Conservation (phyloP, 495 filamentous ascomycete genomes). For the Talaromyces nanjingensis region DNA sequence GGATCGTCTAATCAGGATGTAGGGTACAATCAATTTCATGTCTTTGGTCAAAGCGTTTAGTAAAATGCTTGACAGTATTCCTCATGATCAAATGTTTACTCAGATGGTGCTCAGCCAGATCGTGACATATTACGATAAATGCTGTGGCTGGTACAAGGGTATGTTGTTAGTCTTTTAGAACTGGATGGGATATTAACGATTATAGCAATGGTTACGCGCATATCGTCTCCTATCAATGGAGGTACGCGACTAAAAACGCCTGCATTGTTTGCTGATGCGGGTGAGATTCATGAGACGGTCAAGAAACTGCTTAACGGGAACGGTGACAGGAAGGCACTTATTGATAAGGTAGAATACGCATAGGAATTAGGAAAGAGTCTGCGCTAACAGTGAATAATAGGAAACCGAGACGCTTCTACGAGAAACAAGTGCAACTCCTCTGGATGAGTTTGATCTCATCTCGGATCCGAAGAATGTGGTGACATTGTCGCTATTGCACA, state of each 20-base stretch:
- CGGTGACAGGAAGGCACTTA: constrained; percentile 24
- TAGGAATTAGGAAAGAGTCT: background rate
- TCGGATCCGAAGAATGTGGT: constrained; percentile 79
- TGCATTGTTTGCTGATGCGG: constrained; percentile 60
- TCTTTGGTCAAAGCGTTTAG: constrained; percentile 82
- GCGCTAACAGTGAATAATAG: constrained; percentile 20
- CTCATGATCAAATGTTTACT: constrained; percentile 93
- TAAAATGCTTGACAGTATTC: constrained; percentile 88
- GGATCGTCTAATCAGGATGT: constrained; percentile 2
- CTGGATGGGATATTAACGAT: background rate
- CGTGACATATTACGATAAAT: constrained; percentile 83
- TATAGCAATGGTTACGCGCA: constrained; percentile 36
- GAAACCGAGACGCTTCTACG: constrained; percentile 63
- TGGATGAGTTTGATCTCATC: constrained; percentile 76
- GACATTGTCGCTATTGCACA: constrained; percentile 80
- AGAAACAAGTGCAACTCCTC: constrained; percentile 52
- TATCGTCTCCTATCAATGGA: constrained; percentile 29
- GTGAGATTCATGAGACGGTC: constrained; percentile 59
- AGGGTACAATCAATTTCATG: constrained; percentile 84
- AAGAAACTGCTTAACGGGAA: constrained; percentile 51
- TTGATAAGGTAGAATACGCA: constrained; percentile 29
- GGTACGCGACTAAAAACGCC: constrained; percentile 59
- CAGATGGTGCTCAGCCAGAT: constrained; percentile 86
- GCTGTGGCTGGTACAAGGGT: constrained; percentile 83
- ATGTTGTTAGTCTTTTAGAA: constrained; percentile 6